phyloP scores from a whole-genome alignment of 352 stramenopile genomes.

The Phytophthora kernoviae region DNA sequence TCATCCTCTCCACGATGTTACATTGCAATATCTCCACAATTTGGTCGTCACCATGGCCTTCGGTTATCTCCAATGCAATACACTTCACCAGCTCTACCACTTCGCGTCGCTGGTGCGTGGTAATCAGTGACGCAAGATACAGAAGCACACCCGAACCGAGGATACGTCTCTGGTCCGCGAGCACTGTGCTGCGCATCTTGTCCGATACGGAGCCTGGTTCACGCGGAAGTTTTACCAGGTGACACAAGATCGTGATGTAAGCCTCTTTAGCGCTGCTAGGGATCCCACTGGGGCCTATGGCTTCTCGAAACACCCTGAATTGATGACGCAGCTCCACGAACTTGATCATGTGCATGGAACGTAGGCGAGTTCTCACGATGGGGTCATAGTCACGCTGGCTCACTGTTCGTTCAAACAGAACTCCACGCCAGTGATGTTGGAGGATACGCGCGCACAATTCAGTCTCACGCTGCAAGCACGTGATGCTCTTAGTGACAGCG shows the following conservation, averaged over 20 bases:
- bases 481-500: slow-evolving; percentile 52
- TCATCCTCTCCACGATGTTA: slow-evolving; percentile 60
- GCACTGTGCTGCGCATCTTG: slow-evolving; percentile 25
- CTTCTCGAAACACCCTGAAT: slow-evolving; percentile 63
- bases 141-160: slow-evolving; percentile 60
- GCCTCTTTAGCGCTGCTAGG: slow-evolving; percentile 47
- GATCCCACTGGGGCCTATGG: slow-evolving; percentile 42
- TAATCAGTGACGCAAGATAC: slow-evolving; percentile 52
- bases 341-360: slow-evolving; percentile 79
- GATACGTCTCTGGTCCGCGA: slow-evolving; percentile 55
- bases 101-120: slow-evolving; percentile 27
- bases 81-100: slow-evolving; percentile 59
- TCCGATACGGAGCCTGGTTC: slow-evolving; percentile 27
- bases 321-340: slow-evolving; percentile 72
- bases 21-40: slow-evolving; percentile 64
- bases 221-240: slow-evolving; percentile 41
- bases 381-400: slow-evolving; percentile 51
- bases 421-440: slow-evolving; percentile 75
- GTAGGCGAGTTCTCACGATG: slow-evolving; percentile 54
- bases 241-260: slow-evolving; percentile 68
- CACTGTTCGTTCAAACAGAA: slow-evolving; percentile 61
- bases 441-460: slow-evolving; percentile 75
- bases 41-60: slow-evolving; percentile 46
- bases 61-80: slow-evolving; percentile 49
- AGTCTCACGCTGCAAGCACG: slow-evolving; percentile 59